Conservation (phyloP, 2,329 filamentous ascomycete genomes). For the Cytospora leucostoma region DNA sequence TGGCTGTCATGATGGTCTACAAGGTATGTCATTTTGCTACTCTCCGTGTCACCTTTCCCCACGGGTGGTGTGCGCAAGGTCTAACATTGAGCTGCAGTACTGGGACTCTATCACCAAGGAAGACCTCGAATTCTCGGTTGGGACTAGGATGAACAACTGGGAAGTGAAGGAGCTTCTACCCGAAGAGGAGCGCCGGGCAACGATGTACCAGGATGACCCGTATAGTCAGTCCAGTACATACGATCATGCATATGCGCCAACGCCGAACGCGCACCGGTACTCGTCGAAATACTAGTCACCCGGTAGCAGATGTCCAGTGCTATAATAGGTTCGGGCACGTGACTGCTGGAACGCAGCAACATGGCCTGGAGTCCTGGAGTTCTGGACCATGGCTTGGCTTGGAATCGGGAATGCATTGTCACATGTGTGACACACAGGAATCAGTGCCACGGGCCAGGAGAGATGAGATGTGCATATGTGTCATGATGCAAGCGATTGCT, state of each 20-base stretch:
- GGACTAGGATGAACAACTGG: conserved; percentile 95
- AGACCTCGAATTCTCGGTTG: conserved; percentile 97
- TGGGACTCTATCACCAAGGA: conserved; percentile 99
- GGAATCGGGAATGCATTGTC: neutral
- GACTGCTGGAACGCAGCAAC: neutral
- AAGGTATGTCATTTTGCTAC: conserved; percentile 61
- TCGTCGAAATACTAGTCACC: conserved; percentile 46
- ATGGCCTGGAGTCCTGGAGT: neutral
- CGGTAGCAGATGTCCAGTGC: neutral
- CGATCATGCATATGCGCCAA: conserved; percentile 54
- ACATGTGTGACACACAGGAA: neutral
- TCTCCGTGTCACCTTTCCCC: neutral
- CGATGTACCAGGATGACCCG: conserved; percentile 70
- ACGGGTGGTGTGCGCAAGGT: too few relatives aligned
- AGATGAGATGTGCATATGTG: neutral
- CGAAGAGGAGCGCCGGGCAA: conserved; percentile 75
- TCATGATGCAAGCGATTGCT: conserved; percentile 7
- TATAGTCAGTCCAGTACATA: conserved; percentile 59
- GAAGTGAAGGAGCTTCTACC: conserved; percentile 90
- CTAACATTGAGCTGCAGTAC: conserved; percentile 60
- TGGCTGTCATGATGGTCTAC: conserved; percentile 99
- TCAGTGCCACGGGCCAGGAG: neutral
- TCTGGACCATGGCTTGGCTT: neutral
- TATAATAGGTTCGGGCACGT: neutral
- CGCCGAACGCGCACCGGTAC: conserved; percentile 37